These are phyloP conservation scores for Crithidia fasciculata DNA, from an alignment of 208 protist species.

Conservation along the genomic window DNA sequence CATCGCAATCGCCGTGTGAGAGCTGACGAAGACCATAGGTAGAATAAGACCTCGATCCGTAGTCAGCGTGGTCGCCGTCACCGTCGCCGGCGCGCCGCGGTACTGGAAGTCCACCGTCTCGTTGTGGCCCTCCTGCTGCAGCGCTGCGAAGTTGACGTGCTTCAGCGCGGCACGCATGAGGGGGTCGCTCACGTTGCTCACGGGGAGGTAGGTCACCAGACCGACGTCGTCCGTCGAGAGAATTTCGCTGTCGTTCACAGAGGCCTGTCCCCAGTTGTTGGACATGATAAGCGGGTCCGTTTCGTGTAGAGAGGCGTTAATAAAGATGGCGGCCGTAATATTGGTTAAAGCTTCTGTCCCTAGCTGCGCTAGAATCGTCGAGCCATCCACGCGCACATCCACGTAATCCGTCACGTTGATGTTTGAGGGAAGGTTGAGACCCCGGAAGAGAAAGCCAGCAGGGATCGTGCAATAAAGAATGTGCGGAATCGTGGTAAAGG, in stretches of 20 bases:
- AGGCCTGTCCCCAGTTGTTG: conserved; percentile 30
- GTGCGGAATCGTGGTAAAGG: background rate
- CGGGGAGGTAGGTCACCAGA: conserved; percentile 8
- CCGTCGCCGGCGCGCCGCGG: background rate
- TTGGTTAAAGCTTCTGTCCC: background rate
- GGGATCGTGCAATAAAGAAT: conserved; percentile 10
- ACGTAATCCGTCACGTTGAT: conserved; percentile 6
- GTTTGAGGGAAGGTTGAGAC: background rate
- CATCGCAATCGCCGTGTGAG: background rate
- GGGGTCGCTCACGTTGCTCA: conserved; percentile 35
- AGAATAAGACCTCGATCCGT: background rate
- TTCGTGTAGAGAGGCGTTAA: conserved; percentile 7
- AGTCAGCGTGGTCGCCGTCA: background rate
- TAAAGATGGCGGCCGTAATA: conserved; percentile 3
- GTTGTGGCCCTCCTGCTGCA: conserved; percentile 8
- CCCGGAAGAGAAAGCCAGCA: background rate
- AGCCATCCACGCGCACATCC: conserved; percentile 7
- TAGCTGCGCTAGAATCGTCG: background rate
- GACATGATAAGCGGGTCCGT: conserved; percentile 23
- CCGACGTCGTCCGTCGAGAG: no score
- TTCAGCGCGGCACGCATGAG: conserved; percentile 41
- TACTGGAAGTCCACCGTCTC: conserved; percentile 9
- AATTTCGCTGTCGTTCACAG: conserved; percentile 1
- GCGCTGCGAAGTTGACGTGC: conserved; percentile 25
- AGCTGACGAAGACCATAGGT: conserved; percentile 8